Conservation (phyloP, 192 early-diverging fungal genomes). For the Backusella tuberculispora region DNA sequence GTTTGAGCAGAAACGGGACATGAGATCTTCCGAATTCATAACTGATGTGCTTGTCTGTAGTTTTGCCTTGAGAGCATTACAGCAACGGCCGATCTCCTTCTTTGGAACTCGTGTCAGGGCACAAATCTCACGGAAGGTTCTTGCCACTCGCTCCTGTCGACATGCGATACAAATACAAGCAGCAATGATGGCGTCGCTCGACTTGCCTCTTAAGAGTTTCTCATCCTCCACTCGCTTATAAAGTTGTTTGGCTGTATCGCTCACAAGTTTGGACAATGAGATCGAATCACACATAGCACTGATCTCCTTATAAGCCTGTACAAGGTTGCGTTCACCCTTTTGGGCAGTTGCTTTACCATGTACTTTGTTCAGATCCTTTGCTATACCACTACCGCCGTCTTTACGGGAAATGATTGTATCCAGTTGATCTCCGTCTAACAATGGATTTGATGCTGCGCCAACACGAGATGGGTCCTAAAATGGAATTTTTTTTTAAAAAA, state of each 20-base stretch:
- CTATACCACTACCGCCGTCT: slow-evolving; percentile 76
- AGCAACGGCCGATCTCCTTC: slow-evolving; percentile 91
- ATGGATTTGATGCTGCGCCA: slow-evolving; percentile 78
- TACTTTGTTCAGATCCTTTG: slow-evolving; percentile 72
- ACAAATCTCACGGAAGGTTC: slow-evolving; percentile 96
- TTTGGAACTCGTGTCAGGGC: slow-evolving; percentile 89
- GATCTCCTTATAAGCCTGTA: slow-evolving; percentile 80
- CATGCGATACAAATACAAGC: slow-evolving; percentile 96
- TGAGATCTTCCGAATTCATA: slow-evolving; percentile 75
- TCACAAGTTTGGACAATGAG: slow-evolving; percentile 71
- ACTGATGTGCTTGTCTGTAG: slow-evolving; percentile 61
- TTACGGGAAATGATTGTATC: slow-evolving; percentile 82
- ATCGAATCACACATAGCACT: slow-evolving; percentile 81
- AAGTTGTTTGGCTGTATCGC: slow-evolving; percentile 83
- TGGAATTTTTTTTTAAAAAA: slow-evolving; percentile 1
- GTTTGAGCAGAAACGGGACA: slow-evolving; percentile 83
- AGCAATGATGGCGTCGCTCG: slow-evolving; percentile 82
- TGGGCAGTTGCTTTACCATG: slow-evolving; percentile 72
- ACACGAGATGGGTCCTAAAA: slow-evolving; percentile 82
- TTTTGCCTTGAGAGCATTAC: slow-evolving; percentile 66
- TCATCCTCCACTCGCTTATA: slow-evolving; percentile 86
- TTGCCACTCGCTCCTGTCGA: slow-evolving; percentile 76
- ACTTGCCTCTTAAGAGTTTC: slow-evolving; percentile 81
- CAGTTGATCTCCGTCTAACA: slow-evolving; percentile 78
- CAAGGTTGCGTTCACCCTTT: slow-evolving; percentile 75